These are phyloP conservation scores for Irpex sp. DNA, from an alignment of 1,284 basidiomycete genomes.

Conservation along the genomic window DNA sequence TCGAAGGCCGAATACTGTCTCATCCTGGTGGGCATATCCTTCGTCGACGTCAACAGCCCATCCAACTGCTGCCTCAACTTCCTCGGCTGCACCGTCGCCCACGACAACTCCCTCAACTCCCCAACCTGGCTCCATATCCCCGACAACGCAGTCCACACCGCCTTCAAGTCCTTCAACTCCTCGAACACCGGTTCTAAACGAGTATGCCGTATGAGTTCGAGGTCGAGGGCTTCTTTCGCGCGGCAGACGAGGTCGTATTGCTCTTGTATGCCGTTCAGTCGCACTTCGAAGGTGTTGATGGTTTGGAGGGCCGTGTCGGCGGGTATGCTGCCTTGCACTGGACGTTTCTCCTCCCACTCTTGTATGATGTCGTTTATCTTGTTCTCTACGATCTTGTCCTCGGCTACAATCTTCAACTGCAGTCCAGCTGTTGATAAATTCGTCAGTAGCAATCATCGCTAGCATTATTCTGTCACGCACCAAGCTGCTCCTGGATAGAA, in stretches of 20 bases:
- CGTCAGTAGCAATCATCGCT: slow-evolving; percentile 2
- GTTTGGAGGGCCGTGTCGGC: slow-evolving; percentile 95
- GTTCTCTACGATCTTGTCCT: slow-evolving; percentile 96
- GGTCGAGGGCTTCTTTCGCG: slow-evolving; percentile 95
- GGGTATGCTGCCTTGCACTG: slow-evolving; percentile 93
- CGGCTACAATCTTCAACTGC: slow-evolving; percentile 98
- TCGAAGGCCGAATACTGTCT: slow-evolving; percentile 99
- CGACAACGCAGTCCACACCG: slow-evolving; percentile 97
- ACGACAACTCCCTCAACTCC: slow-evolving; percentile 86
- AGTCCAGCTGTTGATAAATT: slow-evolving; percentile 66
- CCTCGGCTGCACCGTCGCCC: slow-evolving; percentile 92
- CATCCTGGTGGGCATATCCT: slow-evolving; percentile 99
- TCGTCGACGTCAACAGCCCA: slow-evolving; percentile 82
- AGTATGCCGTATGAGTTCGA: slow-evolving; percentile 88
- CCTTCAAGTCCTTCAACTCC: slow-evolving; percentile 94
- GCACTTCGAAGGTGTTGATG: slow-evolving; percentile 91
- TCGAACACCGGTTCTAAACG: slow-evolving; percentile 93
- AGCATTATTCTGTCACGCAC: slow-evolving; percentile 36
- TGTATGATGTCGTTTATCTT: slow-evolving; percentile 86
- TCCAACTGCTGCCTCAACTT: slow-evolving; percentile 96
- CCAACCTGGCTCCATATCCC: slow-evolving; percentile 95
- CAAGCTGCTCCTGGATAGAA: slow-evolving; percentile 95
- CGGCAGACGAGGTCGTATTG: slow-evolving; percentile 92
- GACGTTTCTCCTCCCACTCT: slow-evolving; percentile 96
- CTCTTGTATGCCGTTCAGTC: slow-evolving; percentile 86